Conservation (phyloP, 352 stramenopile species). For the Pilasporangium apinafurcum region DNA sequence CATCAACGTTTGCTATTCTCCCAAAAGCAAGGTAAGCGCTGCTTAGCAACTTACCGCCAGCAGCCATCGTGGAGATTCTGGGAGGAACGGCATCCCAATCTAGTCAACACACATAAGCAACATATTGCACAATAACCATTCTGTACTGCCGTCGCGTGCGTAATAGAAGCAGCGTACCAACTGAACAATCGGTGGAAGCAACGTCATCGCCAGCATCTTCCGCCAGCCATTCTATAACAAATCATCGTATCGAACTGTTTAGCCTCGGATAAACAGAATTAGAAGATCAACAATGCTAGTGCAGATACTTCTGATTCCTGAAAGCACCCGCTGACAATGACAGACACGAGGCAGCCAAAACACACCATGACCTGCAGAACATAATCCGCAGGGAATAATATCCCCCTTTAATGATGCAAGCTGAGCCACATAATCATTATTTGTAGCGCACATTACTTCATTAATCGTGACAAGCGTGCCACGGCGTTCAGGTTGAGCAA, state of each 20-base stretch:
- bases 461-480: slow-evolving; percentile 56
- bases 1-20: too few relatives aligned
- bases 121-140: not conserved
- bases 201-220: slow-evolving; percentile 56
- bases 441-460: slow-evolving; percentile 20
- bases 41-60: slow-evolving; percentile 36
- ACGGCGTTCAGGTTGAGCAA: slow-evolving; percentile 44
- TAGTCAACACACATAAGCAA: slow-evolving; percentile 6
- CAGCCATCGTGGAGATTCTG: slow-evolving; percentile 64
- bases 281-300: not conserved
- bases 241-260: too few relatives aligned
- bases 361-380: slow-evolving; percentile 71
- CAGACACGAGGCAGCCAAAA: slow-evolving; percentile 58
- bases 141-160: not conserved
- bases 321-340: slow-evolving; percentile 38
- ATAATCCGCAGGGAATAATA: too few relatives aligned
- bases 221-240: slow-evolving; percentile 34
- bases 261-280: too few relatives aligned
- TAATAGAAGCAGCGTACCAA: slow-evolving; percentile 25
- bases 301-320: slow-evolving; percentile 19
- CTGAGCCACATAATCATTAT: too few relatives aligned
- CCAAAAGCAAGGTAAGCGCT: not conserved
- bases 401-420: too few relatives aligned
- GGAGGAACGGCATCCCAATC: slow-evolving; percentile 61
- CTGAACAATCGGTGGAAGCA: slow-evolving; percentile 56